Base-by-base conservation (phyloP, 164 flowering plant species). In the Nymphaea colorata region DNA sequence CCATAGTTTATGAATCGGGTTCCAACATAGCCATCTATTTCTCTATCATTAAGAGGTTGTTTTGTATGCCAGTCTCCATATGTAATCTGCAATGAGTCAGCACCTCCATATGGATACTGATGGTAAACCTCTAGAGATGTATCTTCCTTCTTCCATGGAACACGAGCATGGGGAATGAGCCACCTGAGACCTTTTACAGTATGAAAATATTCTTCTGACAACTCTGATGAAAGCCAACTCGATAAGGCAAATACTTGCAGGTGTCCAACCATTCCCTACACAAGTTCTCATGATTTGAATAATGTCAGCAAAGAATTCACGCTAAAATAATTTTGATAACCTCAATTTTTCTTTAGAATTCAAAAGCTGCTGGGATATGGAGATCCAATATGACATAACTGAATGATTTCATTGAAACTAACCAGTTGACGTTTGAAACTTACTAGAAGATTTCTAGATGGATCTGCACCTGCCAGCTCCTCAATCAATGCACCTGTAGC, bases 241-340 rank as follows among this genome's bases (percentile, higher is more conserved):
- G 86, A 79, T 51, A 86, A 76, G 68, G 76, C 85, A 74, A 83
- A 80, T 44, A 80, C 83, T 75, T 84, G 88, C 25, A 82, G 75
- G 67, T 86, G 87, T 64, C 90, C 88, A 10, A 79, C 68, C 78
- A 82, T 80, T 64, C 88, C 88, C 86, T 86, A 77, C 11, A 36
- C 57, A 51, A 51, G 8, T 8, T 51, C 14, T 51, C 57, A 51
- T 51, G 12, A 51, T 8, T 25, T 10, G 14, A 51, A 51, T 51
- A 51, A 10, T 15, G 14, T 51, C 57, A 51, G 8, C 55, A 8
- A 51, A n/a, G n/a, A n/a, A n/a, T n/a, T n/a, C n/a, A n/a, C n/a
- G n/a, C n/a, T n/a, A n/a, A n/a, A n/a, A 8, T 3, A 7, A 51
- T 14, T 14, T 51, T 51, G 55, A 51, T 51, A 14, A 14, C 55